Evolutionary conservation across 2,329 filamentous ascomycete species (phyloP), one percentile per base, ranked within the genome.

Genomic region (Aspergillus intermedius): DNA sequence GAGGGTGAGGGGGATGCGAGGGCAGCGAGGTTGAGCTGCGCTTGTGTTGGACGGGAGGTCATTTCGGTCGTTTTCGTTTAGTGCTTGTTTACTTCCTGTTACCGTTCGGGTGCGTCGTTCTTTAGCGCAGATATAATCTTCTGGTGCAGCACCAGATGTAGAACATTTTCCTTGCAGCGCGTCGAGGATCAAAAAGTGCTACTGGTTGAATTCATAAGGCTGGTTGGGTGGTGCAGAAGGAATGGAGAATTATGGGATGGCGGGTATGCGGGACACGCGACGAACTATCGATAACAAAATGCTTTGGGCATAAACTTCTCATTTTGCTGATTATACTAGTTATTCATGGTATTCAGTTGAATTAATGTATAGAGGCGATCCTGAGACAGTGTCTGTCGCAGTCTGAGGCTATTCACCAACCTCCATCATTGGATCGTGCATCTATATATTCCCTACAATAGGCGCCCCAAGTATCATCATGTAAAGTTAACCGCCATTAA

Each of bases 1-100:
- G 82, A 77, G 32, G 66, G 65, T 42, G 60, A 53, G 25, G 65
- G 60, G 35, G 62, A 58, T 48, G 60, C 55, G 42, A 65, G 52
- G 46, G 59, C 58, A 45, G 57, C 57, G 44, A 59, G 51, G 39
- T 59, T 54, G 21, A 58, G 52, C 49, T 59, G 59, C 23, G 59
- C 53, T 37, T 60, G 57, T 8, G 57, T 59, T 19, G 56, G 57
- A 22, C 50, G 56, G 41, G 53, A 56, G 34, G 44, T 30, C 44
- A 51, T 49, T 13, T 47, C 12, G 25, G 19, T 19, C 12, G 23
- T 41, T 42, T 13, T 42, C 37, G 15, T 21, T 40, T 7, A 19
- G 8, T 40, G 15, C 2, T 21, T 40, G 37, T 19, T 21, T 40
- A 5, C 19, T 10, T 40, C 17, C 17, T 9, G n/a, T 21, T 40